Evolutionary conservation across 306 rosid species (phyloP), one percentile per base, ranked within the genome.

Genomic region (Ziziphus jujuba): DNA sequence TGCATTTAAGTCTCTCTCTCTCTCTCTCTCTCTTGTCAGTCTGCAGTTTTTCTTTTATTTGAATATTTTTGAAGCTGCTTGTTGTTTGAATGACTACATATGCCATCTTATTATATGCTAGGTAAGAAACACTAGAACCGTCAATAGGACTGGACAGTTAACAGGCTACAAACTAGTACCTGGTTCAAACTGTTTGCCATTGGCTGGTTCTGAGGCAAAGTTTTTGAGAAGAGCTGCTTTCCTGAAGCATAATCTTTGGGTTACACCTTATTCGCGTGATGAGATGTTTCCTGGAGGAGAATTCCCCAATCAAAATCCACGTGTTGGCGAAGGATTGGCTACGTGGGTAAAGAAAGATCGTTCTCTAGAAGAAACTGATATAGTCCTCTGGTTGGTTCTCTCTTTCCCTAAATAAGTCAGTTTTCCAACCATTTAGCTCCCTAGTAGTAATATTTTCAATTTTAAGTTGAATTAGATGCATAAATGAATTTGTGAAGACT

Each of bases 171-270:
- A 87, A 79, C 84, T 90, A 1, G 87, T 90, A 19, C 95, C 97
- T 69, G 95, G 95, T 74, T 84, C 90, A 62, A 90, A 85, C 74
- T 90, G 97, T 69, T 80, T 78, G 71, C 88, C 92, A 7, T 76
- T 87, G 48, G 89, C 95, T 36, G 90, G 95, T 59, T 73, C 87
- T 40, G 90, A 90, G 75, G 97, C 97, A 72, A 85, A 84, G 82
- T 85, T 90, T 71, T 66, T 90, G 48, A 81, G 95, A 76, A 81
- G 97, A 84, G 92, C 97, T 79, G 73, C 92, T 66, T 87, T 90
- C 85, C 80, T 90, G 79, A 85, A 84, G 75, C 95, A 90, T 51
- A 90, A 87, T 79, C 87, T 91, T 65, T 91, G 97, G 97, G 96
- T 89, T 56, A 90, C 97, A 59, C 66, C 71, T 25, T 84, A 82